Base-by-base conservation (phyloP, 192 early-diverging fungal genomes). In the Coemansia sp. region DNA sequence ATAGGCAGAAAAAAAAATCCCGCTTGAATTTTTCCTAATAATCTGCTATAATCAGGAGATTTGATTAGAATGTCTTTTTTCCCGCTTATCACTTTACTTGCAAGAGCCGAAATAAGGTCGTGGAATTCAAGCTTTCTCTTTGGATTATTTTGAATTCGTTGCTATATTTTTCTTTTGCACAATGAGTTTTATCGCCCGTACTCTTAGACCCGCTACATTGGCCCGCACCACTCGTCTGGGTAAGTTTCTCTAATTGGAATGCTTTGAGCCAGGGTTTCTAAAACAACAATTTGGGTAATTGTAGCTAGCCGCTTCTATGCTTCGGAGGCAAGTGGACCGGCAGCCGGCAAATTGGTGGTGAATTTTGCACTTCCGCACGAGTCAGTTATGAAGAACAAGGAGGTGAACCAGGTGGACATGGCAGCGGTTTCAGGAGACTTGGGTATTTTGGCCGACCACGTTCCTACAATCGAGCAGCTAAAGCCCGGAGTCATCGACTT, bases 401-500 rank as follows among this genome's bases (percentile, higher is more conserved):
- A 86, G 59, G 91, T 91, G 46, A 82, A 85, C 49, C 94, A 97
- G 78, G 92, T 98, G 57, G 96, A 98, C 82, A 73, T 98, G 62
- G 82, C 91, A 26, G 89, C 92, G 16, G 86, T 87, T 37, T 91
- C 91, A 18, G 96, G 96, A 50, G 93, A 95, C 70, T 91, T 98
- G 85, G 96, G 96, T 93, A 89, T 98, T 59, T 85, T 98, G 16
- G 93, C 93, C 58, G 90, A 91, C 82, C 96, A 98, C 85, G 92
- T 98, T 36, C 91, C 94, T n/a, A 91, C 88, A 33, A 90, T 98
- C 53, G 91, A 94, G 72, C 89, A 98, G 84, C 86, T 98, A 41
- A 88, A 89, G 78, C 90, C 94, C 39, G 90, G 91, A 43, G 80
- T 92, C 35, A 59, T 98, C 41, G 92, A 94, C 78, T 76, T 96